A percentile compares a stretch with the other conserved stretches of the same genome.
Evolutionary conservation across 139 green algal species (phyloP).

Genomic region (Tetraselmis chui): DNA sequence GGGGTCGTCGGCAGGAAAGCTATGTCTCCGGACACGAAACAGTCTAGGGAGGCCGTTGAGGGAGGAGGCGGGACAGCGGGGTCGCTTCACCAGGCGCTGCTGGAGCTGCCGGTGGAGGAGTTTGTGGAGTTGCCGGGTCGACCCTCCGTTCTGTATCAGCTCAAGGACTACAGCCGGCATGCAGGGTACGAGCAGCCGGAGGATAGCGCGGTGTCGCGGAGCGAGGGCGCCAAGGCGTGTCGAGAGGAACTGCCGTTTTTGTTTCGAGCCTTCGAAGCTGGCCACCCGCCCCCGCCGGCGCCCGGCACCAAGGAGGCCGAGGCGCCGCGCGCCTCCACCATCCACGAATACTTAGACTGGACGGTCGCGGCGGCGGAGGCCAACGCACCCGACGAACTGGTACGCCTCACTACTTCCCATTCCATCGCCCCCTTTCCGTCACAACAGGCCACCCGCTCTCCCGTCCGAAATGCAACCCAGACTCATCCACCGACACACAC

Average conservation of each 20-base stretch:
- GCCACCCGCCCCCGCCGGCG: constrained; percentile 54
- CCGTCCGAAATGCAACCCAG: too few relatives aligned
- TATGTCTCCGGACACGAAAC: too few relatives aligned
- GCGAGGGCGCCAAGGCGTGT: constrained; percentile 20
- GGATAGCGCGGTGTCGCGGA: background rate
- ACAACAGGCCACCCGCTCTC: background rate
- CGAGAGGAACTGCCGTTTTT: constrained; percentile 74
- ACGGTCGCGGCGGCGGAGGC: constrained; percentile 66
- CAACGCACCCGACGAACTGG: constrained; percentile 41
- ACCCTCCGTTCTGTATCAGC: constrained; percentile 56
- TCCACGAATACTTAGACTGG: constrained; percentile 95
- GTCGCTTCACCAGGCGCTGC: constrained; percentile 18
- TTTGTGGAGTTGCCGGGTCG: constrained; percentile 65
- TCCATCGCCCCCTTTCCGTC: too few relatives aligned
- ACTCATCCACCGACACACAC: too few relatives aligned
- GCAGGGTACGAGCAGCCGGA: constrained; percentile 10
- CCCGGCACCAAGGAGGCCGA: constrained; percentile 49
- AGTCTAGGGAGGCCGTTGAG: too few relatives aligned
- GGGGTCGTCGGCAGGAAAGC: too few relatives aligned
- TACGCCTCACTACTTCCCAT: too few relatives aligned
- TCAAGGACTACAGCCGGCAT: constrained; percentile 44
- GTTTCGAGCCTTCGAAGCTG: constrained; percentile 86
- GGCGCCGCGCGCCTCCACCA: constrained; percentile 68
- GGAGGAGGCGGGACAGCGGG: too few relatives aligned
- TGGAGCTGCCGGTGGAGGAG: constrained; percentile 39